Evolutionary conservation across 2,329 filamentous ascomycete species (phyloP), one percentile per base, ranked within the genome.

Genomic region (Aspergillus pseudoviridinutans): DNA sequence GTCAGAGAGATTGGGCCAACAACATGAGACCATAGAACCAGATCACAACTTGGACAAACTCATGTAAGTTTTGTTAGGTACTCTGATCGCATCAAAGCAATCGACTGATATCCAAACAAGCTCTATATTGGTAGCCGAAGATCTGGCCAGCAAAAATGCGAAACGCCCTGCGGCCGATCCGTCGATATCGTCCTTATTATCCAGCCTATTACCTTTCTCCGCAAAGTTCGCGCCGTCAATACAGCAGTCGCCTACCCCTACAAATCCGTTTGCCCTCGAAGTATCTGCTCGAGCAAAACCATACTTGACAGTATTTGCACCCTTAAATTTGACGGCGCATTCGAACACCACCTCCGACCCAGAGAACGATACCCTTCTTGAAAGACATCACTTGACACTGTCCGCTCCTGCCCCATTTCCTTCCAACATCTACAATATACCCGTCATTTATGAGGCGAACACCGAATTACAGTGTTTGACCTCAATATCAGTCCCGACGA

Each of bases 231-330:
- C 64, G 44, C 59, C 59, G 17, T 63, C 61, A 6, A 53, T 59
- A 12, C 63, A 55, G 6, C 54, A 70, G 44, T 74, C 72, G n/a
- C 75, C 78, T 1, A 70, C 82, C 0, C 76, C 81, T 7, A 89
- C 87, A 1, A 89, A 92, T 66, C 82, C 85, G 1, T 79, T 92
- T 74, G 80, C 83, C 0, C 79, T 88, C 1, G 77, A 81, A 49
- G 64, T 69, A 35, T 63, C 63, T 24, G 60, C 66, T 0, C 84
- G 92, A 58, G 84, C 88, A 51, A 74, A 89, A 2, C 85, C 87
- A 0, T 91, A 88, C 62, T 79, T 92, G 0, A 83, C 88, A 49
- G 79, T 88, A 8, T 91, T 94, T 65, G 89, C 85, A 0, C 84
- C 88, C 0, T 80, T 94, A 14, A 78, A 78, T 0, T 86, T 89